Base-by-base conservation (phyloP, 495 filamentous ascomycete species). In the Aspergillus leporis region DNA sequence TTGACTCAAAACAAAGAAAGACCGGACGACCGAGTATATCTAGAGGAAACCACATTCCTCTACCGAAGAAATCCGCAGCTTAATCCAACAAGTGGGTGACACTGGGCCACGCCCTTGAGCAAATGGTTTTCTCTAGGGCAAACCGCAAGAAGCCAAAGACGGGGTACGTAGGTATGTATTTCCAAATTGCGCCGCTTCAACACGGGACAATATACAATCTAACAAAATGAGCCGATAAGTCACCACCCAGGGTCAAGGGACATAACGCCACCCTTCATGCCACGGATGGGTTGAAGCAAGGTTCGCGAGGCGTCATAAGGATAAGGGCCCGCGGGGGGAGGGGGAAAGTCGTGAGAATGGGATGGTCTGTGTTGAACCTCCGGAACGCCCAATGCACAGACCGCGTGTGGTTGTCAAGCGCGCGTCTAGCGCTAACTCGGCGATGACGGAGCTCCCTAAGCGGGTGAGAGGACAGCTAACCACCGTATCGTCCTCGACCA, bases 31-130 rank as follows among this genome's bases (percentile, higher is more conserved):
- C 62, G 59, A 70, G 40, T 61, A n/a, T 63, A 64, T 59, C 59
- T 61, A 68, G 62, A 74, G 71, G 65, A 67, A 68, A 63, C 72
- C 67, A 70, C 77, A 80, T 80, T 78, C 77, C 73, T 74, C 70
- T 70, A 62, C 56, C 28, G 30, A 59, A 38, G 31, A 49, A 59
- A 60, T 53, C 47, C 31, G 60, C 55, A 51, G 45, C 56, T 19
- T 50, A 59, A 64, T 61, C 53, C 58, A 49, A 63, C 34, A 50
- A 53, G 19, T 47, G 41, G 30, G 56, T 53, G 60, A 58, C 56
- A 58, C 61, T 47, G 51, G 56, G 62, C n/a, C 38, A 41, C 43
- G 43, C 21, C 43, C 43, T 47, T 47, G 21, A 47, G 7, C 18
- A 60, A 53, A 62, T 63, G 54, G 62, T 52, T 62, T 55, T 56